A percentile compares a stretch with the other conserved stretches of the same genome.
Conservation (phyloP, 805 yeast species). For the Candida germanica region DNA sequence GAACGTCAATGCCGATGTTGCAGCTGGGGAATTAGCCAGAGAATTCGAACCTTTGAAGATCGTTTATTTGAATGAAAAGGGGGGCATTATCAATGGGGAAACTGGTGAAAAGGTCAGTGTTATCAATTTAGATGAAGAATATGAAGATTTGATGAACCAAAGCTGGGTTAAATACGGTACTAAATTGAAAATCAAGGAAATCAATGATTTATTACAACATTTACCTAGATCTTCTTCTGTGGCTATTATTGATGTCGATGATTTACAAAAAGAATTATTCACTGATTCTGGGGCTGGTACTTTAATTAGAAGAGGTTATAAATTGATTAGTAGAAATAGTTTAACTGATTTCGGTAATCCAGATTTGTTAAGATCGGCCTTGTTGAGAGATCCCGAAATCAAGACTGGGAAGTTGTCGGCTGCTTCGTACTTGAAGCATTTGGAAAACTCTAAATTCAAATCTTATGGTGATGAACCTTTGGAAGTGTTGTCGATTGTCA, state of each 20-base stretch:
- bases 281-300: slow-evolving; percentile 99
- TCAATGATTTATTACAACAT: slow-evolving; percentile 88
- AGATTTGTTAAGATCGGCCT: slow-evolving; percentile 73
- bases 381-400: slow-evolving; percentile 74
- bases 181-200: slow-evolving; percentile 92
- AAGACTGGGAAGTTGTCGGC: slow-evolving; percentile 67
- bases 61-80: slow-evolving; percentile 94
- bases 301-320: slow-evolving; percentile 94
- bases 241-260: slow-evolving; percentile 93
- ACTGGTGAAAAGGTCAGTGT: slow-evolving; percentile 86
- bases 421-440: slow-evolving; percentile 73
- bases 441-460: slow-evolving; percentile 61
- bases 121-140: slow-evolving; percentile 95
- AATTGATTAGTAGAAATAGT: slow-evolving; percentile 68
- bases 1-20: slow-evolving; percentile 97
- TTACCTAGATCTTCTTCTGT: slow-evolving; percentile 97
- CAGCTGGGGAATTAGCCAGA: slow-evolving; percentile 96
- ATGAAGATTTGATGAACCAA: slow-evolving; percentile 83
- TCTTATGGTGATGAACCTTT: slow-evolving; percentile 94
- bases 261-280: slow-evolving; percentile 93
- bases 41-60: slow-evolving; percentile 96
- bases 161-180: slow-evolving; percentile 99
- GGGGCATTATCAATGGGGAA: slow-evolving; percentile 91
- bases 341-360: slow-evolving; percentile 67
- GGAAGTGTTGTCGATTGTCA: slow-evolving; percentile 88